These are phyloP conservation scores for Solanum paucissectum DNA, from an alignment of 257 asterid species.

Conservation along the genomic window DNA sequence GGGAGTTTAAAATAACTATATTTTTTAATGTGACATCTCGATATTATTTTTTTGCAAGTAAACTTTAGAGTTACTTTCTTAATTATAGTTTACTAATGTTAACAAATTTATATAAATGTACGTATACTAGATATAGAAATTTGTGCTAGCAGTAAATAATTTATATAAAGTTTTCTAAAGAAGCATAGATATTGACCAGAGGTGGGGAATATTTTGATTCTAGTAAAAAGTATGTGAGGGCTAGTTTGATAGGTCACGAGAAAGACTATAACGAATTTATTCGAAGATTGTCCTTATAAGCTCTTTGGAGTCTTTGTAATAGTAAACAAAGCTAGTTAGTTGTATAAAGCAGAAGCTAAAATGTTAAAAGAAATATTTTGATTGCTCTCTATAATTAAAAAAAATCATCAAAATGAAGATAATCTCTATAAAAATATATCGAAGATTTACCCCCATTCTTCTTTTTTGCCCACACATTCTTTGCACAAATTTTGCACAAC, in stretches of 20 bases:
- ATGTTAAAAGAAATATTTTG: no score
- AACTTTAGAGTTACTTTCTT: neutral
- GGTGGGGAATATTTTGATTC: conserved; percentile 64
- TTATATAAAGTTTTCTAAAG: conserved; percentile 46
- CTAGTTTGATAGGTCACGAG: conserved; percentile 31
- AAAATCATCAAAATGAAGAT: no score
- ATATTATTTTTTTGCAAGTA: neutral
- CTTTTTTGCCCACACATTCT: no score
- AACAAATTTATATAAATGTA: neutral
- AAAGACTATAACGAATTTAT: conserved; percentile 37
- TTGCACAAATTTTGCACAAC: no score
- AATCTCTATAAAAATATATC: no score
- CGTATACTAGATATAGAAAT: neutral
- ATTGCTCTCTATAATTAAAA: neutral
- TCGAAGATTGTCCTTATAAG: no score
- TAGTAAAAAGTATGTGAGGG: conserved; percentile 2
- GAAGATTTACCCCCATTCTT: no score
- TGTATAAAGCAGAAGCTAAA: neutral
- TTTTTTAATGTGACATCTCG: neutral
- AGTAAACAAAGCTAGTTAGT: neutral
- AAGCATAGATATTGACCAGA: conserved; percentile 47
- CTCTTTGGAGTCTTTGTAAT: neutral
- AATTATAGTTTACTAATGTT: neutral
- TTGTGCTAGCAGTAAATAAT: conserved; percentile 3
- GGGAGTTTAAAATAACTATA: neutral